These are phyloP conservation scores for Ganoderma resinaceum DNA, from an alignment of 1,284 basidiomycete genomes.

Conservation along the genomic window DNA sequence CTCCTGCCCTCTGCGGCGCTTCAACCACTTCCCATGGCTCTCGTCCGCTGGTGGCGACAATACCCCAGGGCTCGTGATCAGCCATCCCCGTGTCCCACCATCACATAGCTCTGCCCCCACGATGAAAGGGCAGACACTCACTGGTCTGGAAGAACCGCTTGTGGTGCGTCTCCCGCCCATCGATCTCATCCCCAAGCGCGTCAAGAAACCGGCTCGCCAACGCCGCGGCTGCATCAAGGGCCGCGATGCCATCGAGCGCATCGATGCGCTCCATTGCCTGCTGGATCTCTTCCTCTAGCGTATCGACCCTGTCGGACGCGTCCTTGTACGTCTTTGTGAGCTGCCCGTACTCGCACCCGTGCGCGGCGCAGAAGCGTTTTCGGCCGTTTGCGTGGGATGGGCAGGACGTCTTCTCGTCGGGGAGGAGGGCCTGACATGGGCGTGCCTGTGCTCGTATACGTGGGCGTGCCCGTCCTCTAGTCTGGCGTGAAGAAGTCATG, in stretches of 20 bases:
- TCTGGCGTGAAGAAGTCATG: not conserved
- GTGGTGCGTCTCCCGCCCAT: constrained; percentile 10
- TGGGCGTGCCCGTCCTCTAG: not conserved
- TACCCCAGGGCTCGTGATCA: no score
- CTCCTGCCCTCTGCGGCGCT: not conserved
- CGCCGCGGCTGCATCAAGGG: not conserved
- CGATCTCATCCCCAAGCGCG: constrained; percentile 11
- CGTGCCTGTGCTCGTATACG: not conserved
- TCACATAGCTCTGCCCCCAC: no score
- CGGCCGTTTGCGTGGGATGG: not conserved
- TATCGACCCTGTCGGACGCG: constrained; percentile 5
- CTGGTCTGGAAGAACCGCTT: constrained; percentile 6
- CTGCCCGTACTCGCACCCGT: constrained; percentile 14
- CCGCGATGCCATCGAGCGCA: not conserved
- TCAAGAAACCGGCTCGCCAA: constrained; percentile 1
- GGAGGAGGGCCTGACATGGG: constrained; percentile 14
- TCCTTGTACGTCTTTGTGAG: constrained; percentile 15
- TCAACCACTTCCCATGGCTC: not conserved
- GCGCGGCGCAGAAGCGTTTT: constrained; percentile 2
- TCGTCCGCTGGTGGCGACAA: not conserved
- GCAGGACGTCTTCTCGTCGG: constrained; percentile 13
- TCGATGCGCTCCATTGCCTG: not conserved
- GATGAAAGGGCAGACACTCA: not conserved
- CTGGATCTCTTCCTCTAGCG: constrained; percentile 3
- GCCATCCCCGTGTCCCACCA: no score